Evolutionary conservation across 73 alveolate genomes (phyloP).

Genomic region (Strombidium stylifer): DNA sequence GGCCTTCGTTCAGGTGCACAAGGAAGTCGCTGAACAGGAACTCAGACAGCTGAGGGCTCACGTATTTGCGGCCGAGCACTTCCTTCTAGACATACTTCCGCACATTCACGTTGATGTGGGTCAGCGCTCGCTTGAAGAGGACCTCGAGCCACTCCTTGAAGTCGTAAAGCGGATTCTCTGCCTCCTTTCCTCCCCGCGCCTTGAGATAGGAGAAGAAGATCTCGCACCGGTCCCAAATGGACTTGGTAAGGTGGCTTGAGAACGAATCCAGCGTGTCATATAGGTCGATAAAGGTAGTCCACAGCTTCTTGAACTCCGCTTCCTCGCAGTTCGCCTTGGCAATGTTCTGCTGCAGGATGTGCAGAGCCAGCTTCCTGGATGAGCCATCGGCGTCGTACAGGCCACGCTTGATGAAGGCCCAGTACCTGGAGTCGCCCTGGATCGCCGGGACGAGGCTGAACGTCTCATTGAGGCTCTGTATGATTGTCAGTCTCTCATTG

Average conservation of each 20-base stretch:
- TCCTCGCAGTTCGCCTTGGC: too few relatives aligned
- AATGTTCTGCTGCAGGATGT: too few relatives aligned
- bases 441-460: too few relatives aligned
- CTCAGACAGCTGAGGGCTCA: slow-evolving; percentile 23
- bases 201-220: slow-evolving; percentile 5
- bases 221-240: slow-evolving; percentile 47
- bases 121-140: slow-evolving; percentile 19
- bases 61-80: not conserved
- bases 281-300: slow-evolving; percentile 46
- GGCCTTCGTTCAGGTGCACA: slow-evolving; percentile 14
- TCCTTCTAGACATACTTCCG: slow-evolving; percentile 20
- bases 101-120: slow-evolving; percentile 37
- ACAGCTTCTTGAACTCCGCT: slow-evolving; percentile 3
- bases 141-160: slow-evolving; percentile 24
- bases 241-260: slow-evolving; percentile 40
- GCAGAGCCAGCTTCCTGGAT: too few relatives aligned
- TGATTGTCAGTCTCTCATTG: too few relatives aligned
- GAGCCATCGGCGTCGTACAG: too few relatives aligned
- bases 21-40: slow-evolving; percentile 22
- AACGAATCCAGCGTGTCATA: slow-evolving; percentile 48
- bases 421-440: too few relatives aligned
- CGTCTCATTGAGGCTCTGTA: too few relatives aligned
- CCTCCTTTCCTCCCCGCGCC: not conserved
- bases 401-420: too few relatives aligned
- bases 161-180: slow-evolving; percentile 22